Evolutionary conservation across 306 rosid genomes (phyloP), one percentile per base, ranked within the genome.

Genomic region (Mimosa bimucronata): DNA sequence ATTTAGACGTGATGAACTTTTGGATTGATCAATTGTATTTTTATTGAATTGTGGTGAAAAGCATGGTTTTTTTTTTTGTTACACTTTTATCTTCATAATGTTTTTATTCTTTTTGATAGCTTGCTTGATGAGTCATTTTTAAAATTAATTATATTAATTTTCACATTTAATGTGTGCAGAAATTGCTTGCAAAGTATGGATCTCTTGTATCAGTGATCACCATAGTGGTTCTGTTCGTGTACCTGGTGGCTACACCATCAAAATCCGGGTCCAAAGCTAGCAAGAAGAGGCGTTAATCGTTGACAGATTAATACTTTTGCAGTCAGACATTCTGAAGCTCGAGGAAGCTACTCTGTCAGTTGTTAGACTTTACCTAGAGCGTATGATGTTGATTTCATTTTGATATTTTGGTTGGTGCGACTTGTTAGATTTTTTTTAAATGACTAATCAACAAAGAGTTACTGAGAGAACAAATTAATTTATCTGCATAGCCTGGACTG

Each of bases 221-320:
- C 86, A 85, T 95, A 2, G 44, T 95, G 44, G 91, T 83, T 70
- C 69, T 90, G 85, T 95, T 95, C 73, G 83, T 95, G 42, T 93
- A 79, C 86, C 88, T 92, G 84, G 84, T 95, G 29, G 90, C 85
- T 5, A 42, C 90, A 23, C 99, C 99, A 75, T 91, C 98, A 16
- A 95, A 93, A 87, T 93, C 99, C 7, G 23, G 90, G 46, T 81
- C 87, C 18, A 95, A 95, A 76, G 98, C 92, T 81, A 81, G 97
- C 98, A 95, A 95, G 97, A 95, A 95, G 94, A 95, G 87, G 96
- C 97, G 99, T 81, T 95, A 87, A 83, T 61, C 50, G 42, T 8
- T 34, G 71, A 37, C 37, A 61, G 83, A 72, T 64, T 70, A 81
- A 67, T 75, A 44, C 74, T 42, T 74, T 58, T 66, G 75, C 69